These are phyloP conservation scores for Aspergillus avenaceus DNA, from an alignment of 495 filamentous ascomycete species.

Conservation along the genomic window DNA sequence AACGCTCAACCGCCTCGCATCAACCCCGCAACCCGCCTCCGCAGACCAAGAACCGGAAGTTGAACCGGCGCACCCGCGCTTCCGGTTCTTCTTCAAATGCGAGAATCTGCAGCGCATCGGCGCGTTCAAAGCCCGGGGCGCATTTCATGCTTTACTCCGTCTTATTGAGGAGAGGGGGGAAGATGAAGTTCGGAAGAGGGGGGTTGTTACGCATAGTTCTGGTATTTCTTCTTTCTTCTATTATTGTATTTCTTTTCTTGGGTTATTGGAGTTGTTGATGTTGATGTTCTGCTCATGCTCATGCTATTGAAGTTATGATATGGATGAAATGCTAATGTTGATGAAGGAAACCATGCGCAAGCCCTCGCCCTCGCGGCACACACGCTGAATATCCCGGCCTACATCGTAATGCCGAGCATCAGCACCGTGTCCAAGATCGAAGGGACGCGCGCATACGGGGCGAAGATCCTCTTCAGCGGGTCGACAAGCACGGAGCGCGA, in stretches of 20 bases:
- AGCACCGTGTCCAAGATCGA: constrained; percentile 81
- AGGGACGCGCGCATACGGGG: constrained; percentile 70
- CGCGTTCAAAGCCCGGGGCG: constrained; percentile 89
- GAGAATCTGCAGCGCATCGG: constrained; percentile 90
- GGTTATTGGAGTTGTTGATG: not conserved
- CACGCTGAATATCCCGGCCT: constrained; percentile 58
- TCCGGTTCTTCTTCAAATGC: constrained; percentile 91
- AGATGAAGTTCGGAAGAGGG: constrained; percentile 50
- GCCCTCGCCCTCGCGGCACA: constrained; percentile 84
- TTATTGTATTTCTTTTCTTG: not conserved
- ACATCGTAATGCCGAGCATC: constrained; percentile 89
- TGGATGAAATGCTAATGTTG: too few relatives aligned
- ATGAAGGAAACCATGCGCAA: constrained; percentile 87
- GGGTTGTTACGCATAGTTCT: constrained; percentile 89
- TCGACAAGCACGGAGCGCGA: constrained; percentile 78
- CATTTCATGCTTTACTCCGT: constrained; percentile 81
- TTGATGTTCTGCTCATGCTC: too few relatives aligned
- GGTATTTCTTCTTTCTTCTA: constrained; percentile 43
- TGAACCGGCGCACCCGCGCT: constrained; percentile 54
- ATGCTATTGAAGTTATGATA: too few relatives aligned
- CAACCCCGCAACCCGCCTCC: constrained; percentile 56
- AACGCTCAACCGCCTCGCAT: constrained; percentile 71
- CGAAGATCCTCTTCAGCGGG: constrained; percentile 77
- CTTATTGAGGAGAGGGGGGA: constrained; percentile 62
- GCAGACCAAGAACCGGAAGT: constrained; percentile 52